Percentiles rank a stretch among this genome's conserved stretches.
Conservation (phyloP, 2,329 filamentous ascomycete species). For the Herpomyces periplanetae region DNA sequence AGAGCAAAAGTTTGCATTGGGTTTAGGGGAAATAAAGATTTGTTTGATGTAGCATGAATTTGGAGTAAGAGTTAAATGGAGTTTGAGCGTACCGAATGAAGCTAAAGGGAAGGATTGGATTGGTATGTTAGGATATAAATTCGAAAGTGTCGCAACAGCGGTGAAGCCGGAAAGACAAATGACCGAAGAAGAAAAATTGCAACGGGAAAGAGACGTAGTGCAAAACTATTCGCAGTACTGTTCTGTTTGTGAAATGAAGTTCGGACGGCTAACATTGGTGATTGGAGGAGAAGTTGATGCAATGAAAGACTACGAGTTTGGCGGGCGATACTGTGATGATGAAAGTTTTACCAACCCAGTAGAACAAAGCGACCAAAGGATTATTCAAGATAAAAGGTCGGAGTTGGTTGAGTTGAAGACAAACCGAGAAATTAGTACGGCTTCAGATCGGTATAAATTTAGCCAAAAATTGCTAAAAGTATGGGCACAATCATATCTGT, state of each 20-base stretch:
- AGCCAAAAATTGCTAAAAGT: slow-evolving; percentile 74
- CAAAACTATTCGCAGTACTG: slow-evolving; percentile 86
- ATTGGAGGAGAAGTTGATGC: slow-evolving; percentile 81
- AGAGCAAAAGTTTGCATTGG: too few species aligned
- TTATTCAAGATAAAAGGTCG: too few species aligned
- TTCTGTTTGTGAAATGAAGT: slow-evolving; percentile 55
- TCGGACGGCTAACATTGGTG: slow-evolving; percentile 31
- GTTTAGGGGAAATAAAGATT: too few species aligned
- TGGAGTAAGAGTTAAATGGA: too few species aligned
- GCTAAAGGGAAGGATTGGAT: too few species aligned
- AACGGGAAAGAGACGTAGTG: slow-evolving; percentile 25
- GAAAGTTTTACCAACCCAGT: too few species aligned
- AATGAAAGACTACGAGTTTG: too few species aligned
- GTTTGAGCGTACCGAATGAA: too few species aligned
- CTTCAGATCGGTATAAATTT: slow-evolving; percentile 24
- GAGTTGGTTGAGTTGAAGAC: slow-evolving; percentile 94
- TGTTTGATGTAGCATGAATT: too few species aligned
- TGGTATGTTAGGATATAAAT: slow-evolving; percentile 46
- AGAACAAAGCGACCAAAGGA: too few species aligned
- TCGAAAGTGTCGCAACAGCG: slow-evolving; percentile 47
- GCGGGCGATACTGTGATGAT: too few species aligned
- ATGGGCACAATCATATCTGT: slow-evolving; percentile 81
- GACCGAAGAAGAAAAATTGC: slow-evolving; percentile 35
- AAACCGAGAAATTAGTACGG: slow-evolving; percentile 18
- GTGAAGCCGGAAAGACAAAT: slow-evolving; percentile 31